Percentiles rank a stretch among this genome's conserved stretches.
Conservation (phyloP, 148 eudicot species). For the Rhododendron molle region DNA sequence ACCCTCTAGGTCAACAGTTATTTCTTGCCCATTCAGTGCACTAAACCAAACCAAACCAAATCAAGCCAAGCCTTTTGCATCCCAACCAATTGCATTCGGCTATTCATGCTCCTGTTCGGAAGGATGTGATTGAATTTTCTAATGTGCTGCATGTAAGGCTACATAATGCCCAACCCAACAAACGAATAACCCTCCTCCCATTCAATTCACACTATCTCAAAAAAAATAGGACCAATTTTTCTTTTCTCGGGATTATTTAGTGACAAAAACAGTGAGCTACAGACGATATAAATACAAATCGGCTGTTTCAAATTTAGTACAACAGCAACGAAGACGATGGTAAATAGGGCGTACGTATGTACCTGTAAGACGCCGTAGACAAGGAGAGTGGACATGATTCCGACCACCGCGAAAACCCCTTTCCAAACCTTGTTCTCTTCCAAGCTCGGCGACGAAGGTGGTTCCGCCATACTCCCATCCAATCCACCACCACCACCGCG, state of each 20-base stretch:
- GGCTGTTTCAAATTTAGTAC: background rate
- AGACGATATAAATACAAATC: background rate
- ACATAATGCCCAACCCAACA: background rate
- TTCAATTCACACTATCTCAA: background rate
- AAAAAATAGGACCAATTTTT: background rate
- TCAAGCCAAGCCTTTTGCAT: background rate
- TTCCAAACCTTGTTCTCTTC: slow-evolving; percentile 47
- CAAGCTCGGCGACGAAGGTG: slow-evolving; percentile 19
- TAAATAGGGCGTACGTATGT: background rate
- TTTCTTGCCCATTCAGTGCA: background rate
- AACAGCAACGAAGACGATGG: background rate
- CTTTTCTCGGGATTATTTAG: background rate
- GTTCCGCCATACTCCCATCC: slow-evolving; percentile 32
- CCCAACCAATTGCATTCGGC: background rate
- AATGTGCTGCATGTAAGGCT: background rate
- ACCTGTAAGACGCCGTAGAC: slow-evolving; percentile 86
- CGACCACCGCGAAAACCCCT: slow-evolving; percentile 60
- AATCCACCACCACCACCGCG: slow-evolving; percentile 3
- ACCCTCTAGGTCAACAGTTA: background rate
- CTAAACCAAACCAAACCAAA: background rate
- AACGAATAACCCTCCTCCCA: background rate
- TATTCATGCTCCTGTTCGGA: background rate
- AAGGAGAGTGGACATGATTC: slow-evolving; percentile 82
- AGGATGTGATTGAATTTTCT: background rate
- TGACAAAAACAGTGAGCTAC: background rate